Evolutionary conservation across 2,329 filamentous ascomycete genomes (phyloP), one percentile per base, ranked within the genome.

Genomic region (Aureobasidium musti): DNA sequence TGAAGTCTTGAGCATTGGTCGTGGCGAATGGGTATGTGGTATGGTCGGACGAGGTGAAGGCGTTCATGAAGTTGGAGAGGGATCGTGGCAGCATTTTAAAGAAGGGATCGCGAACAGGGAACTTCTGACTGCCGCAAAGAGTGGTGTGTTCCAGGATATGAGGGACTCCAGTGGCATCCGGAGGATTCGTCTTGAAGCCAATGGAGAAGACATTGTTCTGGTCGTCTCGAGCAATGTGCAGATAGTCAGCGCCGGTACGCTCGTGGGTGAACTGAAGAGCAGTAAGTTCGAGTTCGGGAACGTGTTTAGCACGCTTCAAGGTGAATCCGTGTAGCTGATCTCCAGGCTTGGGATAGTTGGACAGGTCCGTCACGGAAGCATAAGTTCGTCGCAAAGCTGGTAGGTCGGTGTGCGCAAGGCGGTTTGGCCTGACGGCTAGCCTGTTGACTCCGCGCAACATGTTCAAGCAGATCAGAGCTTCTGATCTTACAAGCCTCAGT

Each of bases 11-110:
- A 23, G 87, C 83, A 74, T 99, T 99, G 28, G 95, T 99, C 2
- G 95, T 99, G 66, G 95, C 93, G 78, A 99, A 99, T 1, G 95
- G 95, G 75, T 99, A 99, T 71, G 92, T 96, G 13, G 95, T 99
- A 77, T 99, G 93, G 74, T 98, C 94, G 26, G 92, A 90, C 30
- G 93, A 92, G 49, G 95, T 99, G 76, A 98, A 97, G 68, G 95
- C 95, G 78, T 99, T 99, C 95, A 99, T 99, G 76, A 97, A 99
- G 79, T 98, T 99, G 70, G 95, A 97, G n/a, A 99, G 84, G 5
- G 95, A 97, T 72, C 95, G 88, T 26, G 95, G 95, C 30, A 99
- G 86, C 95, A 99, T 99, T 85, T 98, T 99, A 84, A 99, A 99
- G 83, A 99, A 99, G 0, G 95, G 95, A 75, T 99, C 95, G 69